These are phyloP conservation scores for Candida pini DNA, from an alignment of 805 yeast species.

Conservation along the genomic window DNA sequence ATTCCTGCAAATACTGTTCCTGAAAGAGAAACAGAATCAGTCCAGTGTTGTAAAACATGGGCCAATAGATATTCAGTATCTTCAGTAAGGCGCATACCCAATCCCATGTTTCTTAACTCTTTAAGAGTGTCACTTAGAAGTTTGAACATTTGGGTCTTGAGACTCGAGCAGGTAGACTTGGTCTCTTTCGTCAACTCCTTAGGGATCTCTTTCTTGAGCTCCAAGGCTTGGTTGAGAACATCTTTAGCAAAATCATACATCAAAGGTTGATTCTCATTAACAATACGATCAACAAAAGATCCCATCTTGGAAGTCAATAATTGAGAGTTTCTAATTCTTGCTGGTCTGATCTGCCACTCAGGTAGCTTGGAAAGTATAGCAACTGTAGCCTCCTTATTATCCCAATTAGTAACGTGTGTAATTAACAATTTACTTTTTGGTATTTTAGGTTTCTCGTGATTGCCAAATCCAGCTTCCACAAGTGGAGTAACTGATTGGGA, in stretches of 20 bases:
- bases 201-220: slow-evolving; percentile 76
- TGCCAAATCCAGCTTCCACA: slow-evolving; percentile 55
- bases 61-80: slow-evolving; percentile 61
- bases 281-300: slow-evolving; percentile 34
- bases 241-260: slow-evolving; percentile 52
- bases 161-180: slow-evolving; percentile 61
- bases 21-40: slow-evolving; percentile 44
- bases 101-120: slow-evolving; percentile 71
- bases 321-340: slow-evolving; percentile 45
- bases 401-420: slow-evolving; percentile 6
- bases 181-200: slow-evolving; percentile 59
- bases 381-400: slow-evolving; percentile 1
- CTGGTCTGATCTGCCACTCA: slow-evolving; percentile 53
- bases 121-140: slow-evolving; percentile 71
- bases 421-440: slow-evolving; percentile 5
- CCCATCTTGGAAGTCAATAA: slow-evolving; percentile 53
- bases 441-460: slow-evolving; percentile 3
- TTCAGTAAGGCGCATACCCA: slow-evolving; percentile 58
- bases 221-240: slow-evolving; percentile 50
- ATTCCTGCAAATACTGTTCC: slow-evolving; percentile 32
- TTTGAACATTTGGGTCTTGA: slow-evolving; percentile 78
- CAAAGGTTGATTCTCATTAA: slow-evolving; percentile 36
- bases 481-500: slow-evolving; percentile 44
- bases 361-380: slow-evolving; percentile 31
- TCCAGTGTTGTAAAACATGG: slow-evolving; percentile 57